phyloP scores from a whole-genome alignment of 176 grass and related monocot genomes.

The Oryza coarctata region DNA sequence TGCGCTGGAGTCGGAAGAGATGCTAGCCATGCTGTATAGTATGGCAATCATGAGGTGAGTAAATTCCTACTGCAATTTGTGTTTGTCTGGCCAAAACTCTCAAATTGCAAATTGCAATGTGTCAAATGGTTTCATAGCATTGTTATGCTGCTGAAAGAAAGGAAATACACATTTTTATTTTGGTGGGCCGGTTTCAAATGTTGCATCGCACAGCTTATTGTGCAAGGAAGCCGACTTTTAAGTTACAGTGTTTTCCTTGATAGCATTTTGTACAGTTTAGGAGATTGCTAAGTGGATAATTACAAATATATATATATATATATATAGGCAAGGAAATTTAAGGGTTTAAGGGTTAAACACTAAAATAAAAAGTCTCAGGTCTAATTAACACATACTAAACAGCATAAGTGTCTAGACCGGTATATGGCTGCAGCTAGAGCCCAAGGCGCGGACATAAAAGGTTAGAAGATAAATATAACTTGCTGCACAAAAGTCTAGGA shows the following conservation, averaged over 20 bases:
- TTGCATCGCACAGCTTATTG: neutral
- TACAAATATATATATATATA: too few species aligned
- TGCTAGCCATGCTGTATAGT: slow-evolving; percentile 84
- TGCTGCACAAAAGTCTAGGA: too few species aligned
- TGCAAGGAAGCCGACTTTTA: neutral
- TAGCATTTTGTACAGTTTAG: neutral
- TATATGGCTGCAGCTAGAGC: too few species aligned
- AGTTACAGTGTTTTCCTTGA: neutral
- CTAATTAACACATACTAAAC: too few species aligned
- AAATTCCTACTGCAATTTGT: neutral
- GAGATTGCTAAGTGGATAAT: too few species aligned
- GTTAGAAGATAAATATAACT: too few species aligned
- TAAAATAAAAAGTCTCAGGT: too few species aligned
- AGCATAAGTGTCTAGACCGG: too few species aligned
- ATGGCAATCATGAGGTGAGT: slow-evolving; percentile 83
- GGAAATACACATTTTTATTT: neutral
- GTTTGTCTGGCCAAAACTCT: neutral
- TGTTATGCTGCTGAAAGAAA: neutral
- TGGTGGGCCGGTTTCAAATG: neutral
- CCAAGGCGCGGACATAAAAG: too few species aligned
- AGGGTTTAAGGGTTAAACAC: too few species aligned
- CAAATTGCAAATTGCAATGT: neutral
- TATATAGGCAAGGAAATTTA: too few species aligned
- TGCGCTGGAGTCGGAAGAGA: slow-evolving; percentile 61
- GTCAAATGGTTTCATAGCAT: neutral